Conservation (phyloP, 495 filamentous ascomycete species). For the Penicilliopsis zonata region DNA sequence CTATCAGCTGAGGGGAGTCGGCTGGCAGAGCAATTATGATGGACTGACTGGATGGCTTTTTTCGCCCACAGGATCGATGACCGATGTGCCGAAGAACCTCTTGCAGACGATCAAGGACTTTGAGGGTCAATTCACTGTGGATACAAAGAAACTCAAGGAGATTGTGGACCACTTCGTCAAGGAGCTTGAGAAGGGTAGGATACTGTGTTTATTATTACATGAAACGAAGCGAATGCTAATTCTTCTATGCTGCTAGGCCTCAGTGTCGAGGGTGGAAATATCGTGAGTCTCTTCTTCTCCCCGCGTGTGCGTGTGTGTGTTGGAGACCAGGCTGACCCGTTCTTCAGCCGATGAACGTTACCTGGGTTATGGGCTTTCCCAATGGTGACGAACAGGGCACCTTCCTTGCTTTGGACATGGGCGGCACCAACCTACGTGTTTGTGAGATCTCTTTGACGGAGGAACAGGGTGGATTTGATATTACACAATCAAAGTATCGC, state of each 20-base stretch:
- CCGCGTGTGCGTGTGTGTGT: not conserved
- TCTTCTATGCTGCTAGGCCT: constrained; percentile 43
- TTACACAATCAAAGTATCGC: constrained; percentile 96
- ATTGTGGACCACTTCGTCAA: constrained; percentile 80
- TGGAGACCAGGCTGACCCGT: constrained; percentile 7
- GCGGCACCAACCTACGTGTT: constrained; percentile 94
- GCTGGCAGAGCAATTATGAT: too few species aligned
- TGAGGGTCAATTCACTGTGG: constrained; percentile 77
- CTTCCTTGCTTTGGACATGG: constrained; percentile 93
- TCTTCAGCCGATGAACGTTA: constrained; percentile 90
- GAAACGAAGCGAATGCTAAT: constrained; percentile 4
- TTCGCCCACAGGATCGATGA: constrained; percentile 51
- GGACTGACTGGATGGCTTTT: constrained; percentile 12
- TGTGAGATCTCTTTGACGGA: constrained; percentile 90
- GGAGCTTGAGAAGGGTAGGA: constrained; percentile 76
- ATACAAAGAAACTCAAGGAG: constrained; percentile 67
- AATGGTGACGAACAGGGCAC: constrained; percentile 83
- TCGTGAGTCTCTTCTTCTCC: constrained; percentile 46
- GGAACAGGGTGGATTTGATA: constrained; percentile 91
- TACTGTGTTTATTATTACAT: not conserved
- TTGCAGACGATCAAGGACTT: constrained; percentile 71
- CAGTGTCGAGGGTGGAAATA: constrained; percentile 77
- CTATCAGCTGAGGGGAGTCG: too few species aligned
- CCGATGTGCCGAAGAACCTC: constrained; percentile 76
- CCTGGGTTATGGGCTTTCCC: constrained; percentile 93